phyloP scores from a whole-genome alignment of 345 rosid species.

The Kandelia obovata region DNA sequence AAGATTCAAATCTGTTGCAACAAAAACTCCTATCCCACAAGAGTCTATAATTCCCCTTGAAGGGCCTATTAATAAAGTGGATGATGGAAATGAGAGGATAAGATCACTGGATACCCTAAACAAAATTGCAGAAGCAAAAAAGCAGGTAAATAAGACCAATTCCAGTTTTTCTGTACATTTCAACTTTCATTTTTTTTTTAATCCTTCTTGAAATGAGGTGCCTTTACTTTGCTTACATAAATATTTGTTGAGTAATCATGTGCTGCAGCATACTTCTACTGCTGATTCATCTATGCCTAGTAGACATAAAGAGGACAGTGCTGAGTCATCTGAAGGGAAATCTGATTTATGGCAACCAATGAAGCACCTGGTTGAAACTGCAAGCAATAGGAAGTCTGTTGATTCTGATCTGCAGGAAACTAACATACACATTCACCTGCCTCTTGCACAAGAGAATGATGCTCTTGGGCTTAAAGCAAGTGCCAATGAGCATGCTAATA shows the following conservation, averaged over 20 bases:
- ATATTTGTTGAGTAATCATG: not conserved
- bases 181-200: not conserved
- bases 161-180: not conserved
- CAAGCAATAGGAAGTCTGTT: constrained; percentile 19
- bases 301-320: constrained; percentile 10
- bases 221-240: not conserved
- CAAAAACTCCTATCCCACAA: constrained; percentile 8
- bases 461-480: constrained; percentile 9
- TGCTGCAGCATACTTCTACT: constrained; percentile 21
- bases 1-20: constrained; percentile 23
- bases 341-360: constrained; percentile 32
- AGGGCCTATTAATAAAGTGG: constrained; percentile 18
- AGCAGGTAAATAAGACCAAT: constrained; percentile 30
- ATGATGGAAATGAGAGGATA: constrained; percentile 8
- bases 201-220: not conserved
- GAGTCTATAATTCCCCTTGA: constrained; percentile 10
- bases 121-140: constrained; percentile 20
- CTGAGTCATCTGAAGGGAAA: constrained; percentile 19
- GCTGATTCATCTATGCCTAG: constrained; percentile 22
- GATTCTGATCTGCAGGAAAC: constrained; percentile 22
- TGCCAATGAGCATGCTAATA: constrained; percentile 20
- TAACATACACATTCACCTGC: constrained; percentile 1
- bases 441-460: constrained; percentile 17
- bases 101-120: constrained; percentile 18
- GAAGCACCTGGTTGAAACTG: constrained; percentile 26